Base-by-base conservation (phyloP, 176 grass and related monocot genomes). In the Eragrostis nindensis region DNA sequence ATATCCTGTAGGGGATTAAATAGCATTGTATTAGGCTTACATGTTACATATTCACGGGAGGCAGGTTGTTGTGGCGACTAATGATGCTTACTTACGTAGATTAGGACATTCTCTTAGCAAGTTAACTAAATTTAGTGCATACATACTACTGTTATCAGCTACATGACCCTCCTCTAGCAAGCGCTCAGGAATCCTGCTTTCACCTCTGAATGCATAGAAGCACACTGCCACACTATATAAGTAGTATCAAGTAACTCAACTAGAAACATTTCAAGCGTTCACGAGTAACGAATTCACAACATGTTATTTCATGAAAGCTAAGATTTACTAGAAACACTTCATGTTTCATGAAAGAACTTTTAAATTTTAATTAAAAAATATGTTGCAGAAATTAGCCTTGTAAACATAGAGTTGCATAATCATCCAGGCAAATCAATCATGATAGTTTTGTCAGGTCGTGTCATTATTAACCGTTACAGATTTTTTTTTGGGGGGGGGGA, bases 1-100 rank as follows among this genome's bases (percentile, higher is more conserved):
- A 99, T 91, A 79, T 99, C 96, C 96, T 99, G 84, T 62, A 87
- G 56, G 54, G 27, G 52, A 75, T 61, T 65, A 74, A 85, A 18
- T 36, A 72, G 62, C 22, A 80, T 21, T 50, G 39, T 21, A 61
- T 45, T 39, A 60, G 15, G 30, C 53, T n/a, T n/a, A n/a, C n/a
- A n/a, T n/a, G n/a, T n/a, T n/a, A 32, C 60, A 63, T 63, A 32
- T 62, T 14, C 26, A 40, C 39, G 13, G 13, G 46, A n/a, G 67
- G 13, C 24, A 41, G 5, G 47, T 55, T 68, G 5, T 68, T 13
- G 44, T n/a, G 30, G 47, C 0, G 13, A 79, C 41, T 54, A 41
- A 6, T 65, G 26, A 66, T 66, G 27, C 62, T 49, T 65, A 38
- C 11, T 22, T 64, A 11, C 26, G 54, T 14, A 63, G 10, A 46